A percentile compares a stretch with the other conserved stretches of the same genome.
These are phyloP conservation scores for Sporothrix inflata DNA, from an alignment of 2,329 filamentous ascomycete species.

Conservation along the genomic window DNA sequence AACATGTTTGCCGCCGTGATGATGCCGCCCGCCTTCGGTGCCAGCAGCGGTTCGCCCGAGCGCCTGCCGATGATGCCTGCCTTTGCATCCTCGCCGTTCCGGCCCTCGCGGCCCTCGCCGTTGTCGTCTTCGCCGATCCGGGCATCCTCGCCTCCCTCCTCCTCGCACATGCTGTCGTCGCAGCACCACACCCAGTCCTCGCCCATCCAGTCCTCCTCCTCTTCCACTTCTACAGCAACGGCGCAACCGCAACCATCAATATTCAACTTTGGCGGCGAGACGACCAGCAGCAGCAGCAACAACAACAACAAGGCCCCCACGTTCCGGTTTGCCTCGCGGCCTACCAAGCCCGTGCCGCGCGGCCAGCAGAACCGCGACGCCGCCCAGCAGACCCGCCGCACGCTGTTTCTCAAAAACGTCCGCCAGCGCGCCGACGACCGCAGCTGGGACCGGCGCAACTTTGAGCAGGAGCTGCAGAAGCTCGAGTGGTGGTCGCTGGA, in stretches of 20 bases:
- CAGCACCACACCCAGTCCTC: constrained; percentile 50
- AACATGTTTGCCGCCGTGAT: constrained; percentile 32
- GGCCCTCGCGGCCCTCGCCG: constrained; percentile 57
- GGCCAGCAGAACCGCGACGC: constrained; percentile 63
- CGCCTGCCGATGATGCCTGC: constrained; percentile 48
- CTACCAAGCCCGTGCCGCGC: constrained; percentile 63
- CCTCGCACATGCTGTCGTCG: constrained; percentile 10
- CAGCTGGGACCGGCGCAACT: constrained; percentile 62
- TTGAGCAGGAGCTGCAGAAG: constrained; percentile 58
- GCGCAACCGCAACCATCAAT: neutral
- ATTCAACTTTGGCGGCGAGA: neutral
- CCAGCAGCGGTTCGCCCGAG: constrained; percentile 42
- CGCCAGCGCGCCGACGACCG: constrained; percentile 63
- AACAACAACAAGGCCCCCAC: neutral
- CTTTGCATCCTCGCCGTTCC: constrained; percentile 43
- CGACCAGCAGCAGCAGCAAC: neutral
- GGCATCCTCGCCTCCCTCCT: constrained; percentile 48
- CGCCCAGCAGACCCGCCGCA: constrained; percentile 64
- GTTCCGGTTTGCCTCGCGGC: constrained; percentile 58
- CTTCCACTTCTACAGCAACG: neutral
- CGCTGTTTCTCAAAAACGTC: constrained; percentile 70
- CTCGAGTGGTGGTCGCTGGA: constrained; percentile 49
- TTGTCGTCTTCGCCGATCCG: constrained; percentile 63
- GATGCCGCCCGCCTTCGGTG: constrained; percentile 27
- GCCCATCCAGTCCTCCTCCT: constrained; percentile 39